Evolutionary conservation across 2,329 filamentous ascomycete species (phyloP), one percentile per base, ranked within the genome.

Genomic region (Fusarium sp.): DNA sequence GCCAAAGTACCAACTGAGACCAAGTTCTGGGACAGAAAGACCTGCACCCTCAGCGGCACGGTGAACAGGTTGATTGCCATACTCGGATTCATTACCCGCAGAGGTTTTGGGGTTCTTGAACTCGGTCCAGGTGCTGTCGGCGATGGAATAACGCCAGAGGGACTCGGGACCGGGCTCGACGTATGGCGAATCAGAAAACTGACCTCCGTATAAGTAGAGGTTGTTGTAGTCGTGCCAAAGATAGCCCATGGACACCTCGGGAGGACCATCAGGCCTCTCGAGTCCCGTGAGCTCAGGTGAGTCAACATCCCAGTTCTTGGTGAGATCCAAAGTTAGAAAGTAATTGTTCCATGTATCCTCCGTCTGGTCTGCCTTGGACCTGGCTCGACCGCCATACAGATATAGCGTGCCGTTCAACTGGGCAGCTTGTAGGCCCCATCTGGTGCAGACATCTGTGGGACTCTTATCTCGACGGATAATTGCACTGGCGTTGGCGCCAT

Each of bases 1-100:
- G 29, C 93, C 93, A 82, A 95, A 95, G 80, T 94, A 95, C 86
- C 91, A 95, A 35, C 92, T 94, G 56, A 92, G 83, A 0, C 93
- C 93, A 1, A 95, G 83, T 64, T 91, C 89, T 0, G 92, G 90
- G 1, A 95, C 90, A 31, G 90, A 93, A 16, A 94, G 82, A 0
- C 92, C 92, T 13, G 93, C 92, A 8, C 93, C 93, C 80, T 95
- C 93, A 2, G 93, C 92, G 3, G 92, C 88, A 54, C 93, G 86
- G 79, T 95, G 91, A 3, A 95, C 87, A 1, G 88, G 82, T 22
- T 87, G 82, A 22, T 87, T 86, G 11, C 85, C 88, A 0, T 83
- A 83, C 24, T 90, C 89, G 0, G 92, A 91, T 76, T 90, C 89
- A 50, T 90, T 89, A 1, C 93, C 93, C 1, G 86, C 84, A 0